Evolutionary conservation across 768 basidiomycete genomes (phyloP).

Genomic region (Crucibulum laeve): DNA sequence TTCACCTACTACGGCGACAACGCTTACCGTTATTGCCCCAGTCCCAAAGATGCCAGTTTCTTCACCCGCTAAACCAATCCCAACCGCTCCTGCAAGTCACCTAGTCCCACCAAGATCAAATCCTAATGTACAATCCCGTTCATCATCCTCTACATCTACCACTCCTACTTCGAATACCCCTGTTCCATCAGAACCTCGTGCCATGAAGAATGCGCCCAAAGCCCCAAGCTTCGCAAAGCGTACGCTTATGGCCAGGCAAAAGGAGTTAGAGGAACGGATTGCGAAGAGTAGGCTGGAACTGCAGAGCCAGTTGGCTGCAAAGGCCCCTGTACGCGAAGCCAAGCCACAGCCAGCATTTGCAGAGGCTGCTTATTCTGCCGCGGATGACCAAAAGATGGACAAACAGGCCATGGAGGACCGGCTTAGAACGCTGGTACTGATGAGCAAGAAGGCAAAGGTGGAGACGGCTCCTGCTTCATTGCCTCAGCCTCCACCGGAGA

Average conservation of each 20-base stretch:
- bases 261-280: constrained; percentile 41
- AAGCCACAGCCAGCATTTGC: background rate
- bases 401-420: constrained; percentile 39
- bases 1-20: constrained; percentile 10
- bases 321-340: background rate
- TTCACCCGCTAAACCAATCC: no score
- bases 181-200: constrained; percentile 30
- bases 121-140: background rate
- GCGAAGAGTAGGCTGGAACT: constrained; percentile 32
- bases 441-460: constrained; percentile 29
- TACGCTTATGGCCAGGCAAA: constrained; percentile 34
- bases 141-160: constrained; percentile 4
- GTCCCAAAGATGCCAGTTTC: background rate
- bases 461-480: constrained; percentile 1
- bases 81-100: constrained; percentile 1
- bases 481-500: background rate
- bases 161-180: constrained; percentile 9
- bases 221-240: constrained; percentile 33
- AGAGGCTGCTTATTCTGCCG: background rate
- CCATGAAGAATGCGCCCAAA: constrained; percentile 32
- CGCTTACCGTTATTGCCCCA: background rate
- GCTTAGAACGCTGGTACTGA: constrained; percentile 31
- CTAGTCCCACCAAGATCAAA: background rate
- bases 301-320: constrained; percentile 5
- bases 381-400: constrained; percentile 6